These are phyloP conservation scores for Saccharomyces mikatae DNA, from an alignment of 805 yeast species.

Conservation along the genomic window DNA sequence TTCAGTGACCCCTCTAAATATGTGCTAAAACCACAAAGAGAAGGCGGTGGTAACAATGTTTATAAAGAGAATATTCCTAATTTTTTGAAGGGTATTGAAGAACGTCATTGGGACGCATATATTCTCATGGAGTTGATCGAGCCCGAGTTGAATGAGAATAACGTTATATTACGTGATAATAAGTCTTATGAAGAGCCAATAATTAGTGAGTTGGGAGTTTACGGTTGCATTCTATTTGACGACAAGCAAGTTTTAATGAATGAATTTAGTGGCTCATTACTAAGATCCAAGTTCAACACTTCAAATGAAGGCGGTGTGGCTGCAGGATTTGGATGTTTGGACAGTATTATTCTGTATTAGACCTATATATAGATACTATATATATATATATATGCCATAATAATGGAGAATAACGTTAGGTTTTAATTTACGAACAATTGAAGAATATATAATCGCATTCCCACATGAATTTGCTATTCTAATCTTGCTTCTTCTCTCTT, in stretches of 20 bases:
- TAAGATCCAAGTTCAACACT: slow-evolving; percentile 79
- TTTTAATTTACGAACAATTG: background rate
- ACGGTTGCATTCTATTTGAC: slow-evolving; percentile 76
- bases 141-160: slow-evolving; percentile 55
- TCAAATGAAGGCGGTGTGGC: slow-evolving; percentile 98
- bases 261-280: slow-evolving; percentile 70
- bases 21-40: slow-evolving; percentile 95
- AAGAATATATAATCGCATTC: background rate
- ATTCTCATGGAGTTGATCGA: slow-evolving; percentile 88
- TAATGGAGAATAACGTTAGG: background rate
- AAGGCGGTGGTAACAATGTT: slow-evolving; percentile 96
- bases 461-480: background rate
- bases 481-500: background rate
- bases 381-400: background rate
- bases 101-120: slow-evolving; percentile 79
- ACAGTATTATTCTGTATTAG: slow-evolving; percentile 53
- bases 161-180: slow-evolving; percentile 63
- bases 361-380: slow-evolving; percentile 1
- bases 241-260: slow-evolving; percentile 53
- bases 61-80: slow-evolving; percentile 79
- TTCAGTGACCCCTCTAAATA: slow-evolving; percentile 56
- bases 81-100: slow-evolving; percentile 52
- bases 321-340: slow-evolving; percentile 97
- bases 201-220: slow-evolving; percentile 85
- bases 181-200: slow-evolving; percentile 61